Percentiles rank a stretch among this genome's conserved stretches.
Evolutionary conservation across 164 flowering plant species (phyloP).

Genomic region (Annona cherimola): DNA sequence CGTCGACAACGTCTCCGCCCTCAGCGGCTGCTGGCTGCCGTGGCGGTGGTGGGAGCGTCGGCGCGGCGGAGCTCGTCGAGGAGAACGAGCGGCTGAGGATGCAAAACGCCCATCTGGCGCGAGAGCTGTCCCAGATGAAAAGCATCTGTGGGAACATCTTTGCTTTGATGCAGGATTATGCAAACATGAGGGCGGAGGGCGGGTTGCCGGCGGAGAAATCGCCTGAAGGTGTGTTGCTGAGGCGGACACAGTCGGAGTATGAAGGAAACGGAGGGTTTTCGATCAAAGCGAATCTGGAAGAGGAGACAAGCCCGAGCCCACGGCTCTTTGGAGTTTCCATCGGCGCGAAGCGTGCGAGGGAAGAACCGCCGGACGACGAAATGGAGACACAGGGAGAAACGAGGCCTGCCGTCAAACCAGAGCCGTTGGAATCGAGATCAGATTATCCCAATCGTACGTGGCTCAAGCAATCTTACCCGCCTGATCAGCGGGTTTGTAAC

Average conservation of each 20-base stretch:
- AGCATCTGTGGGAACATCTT: conserved; percentile 59
- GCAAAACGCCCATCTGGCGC: conserved; percentile 55
- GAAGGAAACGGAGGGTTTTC: conserved; percentile 11
- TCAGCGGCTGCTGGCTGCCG: conserved; percentile 3
- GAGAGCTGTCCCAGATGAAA: conserved; percentile 61
- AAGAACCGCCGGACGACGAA: conserved; percentile 19
- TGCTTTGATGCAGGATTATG: conserved; percentile 54
- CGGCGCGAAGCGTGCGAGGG: conserved; percentile 51
- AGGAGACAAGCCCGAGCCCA: conserved; percentile 21
- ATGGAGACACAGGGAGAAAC: neutral
- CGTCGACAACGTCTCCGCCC: conserved; percentile 44
- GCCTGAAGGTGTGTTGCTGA: conserved; percentile 25
- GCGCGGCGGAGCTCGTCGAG: conserved; percentile 47
- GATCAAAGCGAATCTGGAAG: conserved; percentile 13
- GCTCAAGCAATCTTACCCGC: conserved; percentile 25
- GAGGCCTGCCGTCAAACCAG: conserved; percentile 33
- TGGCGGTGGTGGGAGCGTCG: conserved; percentile 8
- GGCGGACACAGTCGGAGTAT: conserved; percentile 21
- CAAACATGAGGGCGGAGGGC: conserved; percentile 13
- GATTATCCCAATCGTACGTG: conserved; percentile 32
- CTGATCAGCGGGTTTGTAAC: conserved; percentile 42
- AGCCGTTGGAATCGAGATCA: conserved; percentile 38
- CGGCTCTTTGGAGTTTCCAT: conserved; percentile 61
- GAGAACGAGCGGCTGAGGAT: conserved; percentile 74
- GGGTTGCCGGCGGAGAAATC: conserved; percentile 23